Evolutionary conservation across 148 eudicot species (phyloP), one percentile per base, ranked within the genome.

Genomic region (Camellia granthamiana): DNA sequence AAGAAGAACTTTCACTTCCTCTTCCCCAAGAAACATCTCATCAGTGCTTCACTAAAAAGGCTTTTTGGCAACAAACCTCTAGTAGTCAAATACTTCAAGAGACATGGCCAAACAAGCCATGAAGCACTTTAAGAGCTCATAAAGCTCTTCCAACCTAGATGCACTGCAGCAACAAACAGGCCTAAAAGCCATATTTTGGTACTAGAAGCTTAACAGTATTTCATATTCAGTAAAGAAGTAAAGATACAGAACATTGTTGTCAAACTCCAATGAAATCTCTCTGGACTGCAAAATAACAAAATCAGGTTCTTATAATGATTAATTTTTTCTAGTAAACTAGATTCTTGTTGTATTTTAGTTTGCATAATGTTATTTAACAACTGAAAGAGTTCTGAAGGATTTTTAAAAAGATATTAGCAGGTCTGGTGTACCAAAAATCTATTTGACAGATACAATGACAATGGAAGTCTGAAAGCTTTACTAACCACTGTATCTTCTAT

Each of bases 401-500:
- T 11, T 44, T n/a, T 42, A 56, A 49, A 9, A 47, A 70, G 11
- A 70, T 8, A 49, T 70, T 21, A 70, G 1, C 56, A 70, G 38
- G 47, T 5, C 18, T 19, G 21, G 30, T 41, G 59, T 18, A 58
- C 58, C 65, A 23, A 41, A 44, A 59, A 38, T 58, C 21, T 74
- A 56, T 11, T 42, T 59, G 55, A 72, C 16, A 52, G 16, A 52
- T 65, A 72, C 1, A 44, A 78, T 52, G 56, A 67, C 0, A 42
- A 16, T 5, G 41, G 44, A 18, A 59, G 0, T 63, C 61, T 21
- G 21, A 12, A 81, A 83, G 77, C 72, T 59, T 79, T 55, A 86
- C 95, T 87, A 61, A 94, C 98, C 98, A 78, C 98, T 94, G 78
- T 90, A 92, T 87, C 98, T 92, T 87, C 93, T 77, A 79, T 90